Evolutionary conservation across 192 early-diverging fungal species (phyloP).

Genomic region (Coemansia erecta): DNA sequence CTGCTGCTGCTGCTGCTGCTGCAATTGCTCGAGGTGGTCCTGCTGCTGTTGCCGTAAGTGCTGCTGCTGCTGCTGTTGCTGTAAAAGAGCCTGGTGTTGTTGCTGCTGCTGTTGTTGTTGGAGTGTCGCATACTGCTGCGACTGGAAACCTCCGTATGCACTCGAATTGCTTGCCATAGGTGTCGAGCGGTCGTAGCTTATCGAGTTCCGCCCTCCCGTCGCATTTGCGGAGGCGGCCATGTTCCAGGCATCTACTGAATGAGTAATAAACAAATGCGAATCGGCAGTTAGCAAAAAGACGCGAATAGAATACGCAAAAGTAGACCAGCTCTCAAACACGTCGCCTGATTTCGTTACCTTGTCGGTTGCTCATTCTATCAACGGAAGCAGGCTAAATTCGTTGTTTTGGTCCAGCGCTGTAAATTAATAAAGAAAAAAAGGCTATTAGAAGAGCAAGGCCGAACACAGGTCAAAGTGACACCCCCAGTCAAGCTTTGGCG

Average conservation of each 20-base stretch:
- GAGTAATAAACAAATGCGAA: no score
- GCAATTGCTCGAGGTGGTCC: slow-evolving; percentile 20
- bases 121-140: slow-evolving; percentile 30
- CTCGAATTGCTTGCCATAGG: slow-evolving; percentile 14
- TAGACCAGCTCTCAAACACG: no score
- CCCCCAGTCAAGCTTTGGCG: no score
- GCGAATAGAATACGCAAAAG: not conserved
- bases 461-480: no score
- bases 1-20: slow-evolving; percentile 7
- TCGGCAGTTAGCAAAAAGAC: not conserved
- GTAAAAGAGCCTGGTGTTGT: slow-evolving; percentile 15
- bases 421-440: not conserved
- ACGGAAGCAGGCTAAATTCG: no score
- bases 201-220: slow-evolving; percentile 25
- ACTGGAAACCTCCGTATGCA: slow-evolving; percentile 31
- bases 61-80: slow-evolving; percentile 30
- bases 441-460: not conserved
- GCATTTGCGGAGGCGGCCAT: slow-evolving; percentile 13
- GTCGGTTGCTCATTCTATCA: no score
- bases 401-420: not conserved
- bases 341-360: no score
- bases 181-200: slow-evolving; percentile 36
- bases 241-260: slow-evolving; percentile 39
- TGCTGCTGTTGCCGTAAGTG: slow-evolving; percentile 32
- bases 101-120: slow-evolving; percentile 23